Evolutionary conservation across 257 asterid genomes (phyloP), one percentile per base, ranked within the genome.

Genomic region (Verbascum thapsus): DNA sequence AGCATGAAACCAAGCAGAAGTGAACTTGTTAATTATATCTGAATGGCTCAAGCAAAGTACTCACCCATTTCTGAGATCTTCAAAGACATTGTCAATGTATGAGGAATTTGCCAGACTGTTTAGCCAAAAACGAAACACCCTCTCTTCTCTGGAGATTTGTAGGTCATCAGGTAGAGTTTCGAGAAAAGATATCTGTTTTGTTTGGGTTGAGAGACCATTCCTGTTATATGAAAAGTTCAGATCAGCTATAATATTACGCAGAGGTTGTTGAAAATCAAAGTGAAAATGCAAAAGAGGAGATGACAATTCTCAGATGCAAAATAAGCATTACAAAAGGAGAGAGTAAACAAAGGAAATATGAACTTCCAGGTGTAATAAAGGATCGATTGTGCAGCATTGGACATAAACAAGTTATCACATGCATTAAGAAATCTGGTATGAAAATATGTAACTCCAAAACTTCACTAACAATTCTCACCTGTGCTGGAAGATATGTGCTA

Each of bases 41-140:
- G 11, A 56, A 39, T 44, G 47, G 41, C 48, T 1, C 32, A 26
- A 56, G 42, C 64, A 67, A 45, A 39, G 16, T 13, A 76, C 86
- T 76, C 64, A 89, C 99, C 98, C 99, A 48, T 89, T 80, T 72
- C 97, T 89, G 62, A 92, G 89, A 81, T 92, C 99, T 84, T 92
- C 99, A 76, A 92, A 89, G 47, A 89, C 88, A 72, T 92, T 92
- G 73, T 92, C 97, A 17, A 90, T 89, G 80, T 81, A 89, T 7
- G 88, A 74, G 32, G 95, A 89, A 73, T 87, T 87, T 63, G 85
- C 97, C 66, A 80, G 73, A 76, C 96, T 89, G 66, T 92, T 89
- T 54, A 92, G 73, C 99, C 99, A 92, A 75, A 92, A 81, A 43
- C 96, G 97, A 71, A 89, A 89, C 45, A 88, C 90, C 72, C 85